phyloP scores from a whole-genome alignment of 352 stramenopile species.

The Phytophthora sansomeana region DNA sequence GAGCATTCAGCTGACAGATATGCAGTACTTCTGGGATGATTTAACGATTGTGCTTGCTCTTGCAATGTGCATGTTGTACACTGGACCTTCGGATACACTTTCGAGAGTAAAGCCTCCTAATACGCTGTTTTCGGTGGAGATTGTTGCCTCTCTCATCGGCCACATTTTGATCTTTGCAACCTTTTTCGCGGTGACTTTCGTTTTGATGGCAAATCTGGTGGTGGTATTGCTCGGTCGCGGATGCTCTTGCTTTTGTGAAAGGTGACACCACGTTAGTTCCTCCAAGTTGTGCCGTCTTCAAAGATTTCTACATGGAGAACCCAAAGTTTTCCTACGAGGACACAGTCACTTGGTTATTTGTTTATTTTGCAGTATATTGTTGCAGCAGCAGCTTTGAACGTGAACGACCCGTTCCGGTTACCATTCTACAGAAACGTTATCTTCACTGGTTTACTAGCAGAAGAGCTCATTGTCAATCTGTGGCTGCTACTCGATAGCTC shows the following conservation, averaged over 20 bases:
- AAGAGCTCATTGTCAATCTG: conserved; percentile 33
- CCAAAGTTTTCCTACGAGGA: conserved; percentile 42
- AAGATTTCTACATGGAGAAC: conserved; percentile 30
- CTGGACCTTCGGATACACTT: conserved; percentile 39
- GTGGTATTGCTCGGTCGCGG: conserved; percentile 48
- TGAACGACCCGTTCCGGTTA: conserved; percentile 56
- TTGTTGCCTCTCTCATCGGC: conserved; percentile 51
- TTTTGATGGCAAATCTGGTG: conserved; percentile 24
- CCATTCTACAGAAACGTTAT: conserved; percentile 51
- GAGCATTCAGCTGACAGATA: conserved; percentile 56
- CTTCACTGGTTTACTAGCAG: conserved; percentile 37
- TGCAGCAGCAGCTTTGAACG: conserved; percentile 55
- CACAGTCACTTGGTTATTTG: conserved; percentile 58
- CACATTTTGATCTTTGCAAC: conserved; percentile 50
- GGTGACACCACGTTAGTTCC: not conserved
- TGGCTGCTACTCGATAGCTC: conserved; percentile 49
- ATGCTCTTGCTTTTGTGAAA: conserved; percentile 31
- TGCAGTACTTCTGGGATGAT: conserved; percentile 72
- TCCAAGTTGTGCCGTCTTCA: conserved; percentile 41
- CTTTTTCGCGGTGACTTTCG: conserved; percentile 46
- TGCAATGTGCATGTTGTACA: conserved; percentile 68
- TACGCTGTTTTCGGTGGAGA: conserved; percentile 61
- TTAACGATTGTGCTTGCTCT: conserved; percentile 56
- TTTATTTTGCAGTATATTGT: conserved; percentile 53
- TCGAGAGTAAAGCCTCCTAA: conserved; percentile 44